Base-by-base conservation (phyloP, 2,329 filamentous ascomycete species). In the Thermothelomyces thermophilus region DNA sequence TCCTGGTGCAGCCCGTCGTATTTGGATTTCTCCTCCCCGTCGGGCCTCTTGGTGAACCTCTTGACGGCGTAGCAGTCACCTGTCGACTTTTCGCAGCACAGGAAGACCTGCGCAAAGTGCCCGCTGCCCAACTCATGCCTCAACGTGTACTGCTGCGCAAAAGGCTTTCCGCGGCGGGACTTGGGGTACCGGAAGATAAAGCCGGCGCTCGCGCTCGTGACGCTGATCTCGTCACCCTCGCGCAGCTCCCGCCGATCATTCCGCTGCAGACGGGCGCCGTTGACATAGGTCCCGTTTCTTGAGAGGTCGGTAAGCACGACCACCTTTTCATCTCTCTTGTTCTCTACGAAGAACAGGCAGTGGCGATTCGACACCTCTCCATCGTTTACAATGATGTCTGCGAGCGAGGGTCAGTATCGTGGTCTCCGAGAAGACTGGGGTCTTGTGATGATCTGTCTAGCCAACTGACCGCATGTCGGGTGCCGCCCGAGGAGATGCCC, bases 261-360 rank as follows among this genome's bases (percentile, higher is more conserved):
- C 45, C 91, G 84, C 20, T 93, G 93, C 20, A 98, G 81, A 26
- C 95, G 77, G 14, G 84, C 85, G 60, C 96, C 90, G 63, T 97
- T 97, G 60, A 98, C 85, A 64, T 90, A 98, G 0, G 94, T 98
- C 44, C 93, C 93, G 64, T 98, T 98, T 64, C 84, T 93, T 6
- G 93, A 98, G 17, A 97, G 71, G 66, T 98, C 93, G 66, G 98
- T 90, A 5, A 98, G 69, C 11, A 97, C 79, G 8, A 89, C 91
- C 36, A 81, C 76, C 57, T 74, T 64, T 34, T 70, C 67, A 19
- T 68, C 63, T 31, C 62, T 60, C 53, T 68, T 67, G 51, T 72
- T 63, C 50, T 66, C 63, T 4, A 63, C 59, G 48, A 68, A 68
- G 43, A 73, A 58, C 31, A 66, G 53, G 59, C 84, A 88, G 66